Evolutionary conservation across 1,284 basidiomycete genomes (phyloP).

Genomic region (Ceratobasidium sp.): DNA sequence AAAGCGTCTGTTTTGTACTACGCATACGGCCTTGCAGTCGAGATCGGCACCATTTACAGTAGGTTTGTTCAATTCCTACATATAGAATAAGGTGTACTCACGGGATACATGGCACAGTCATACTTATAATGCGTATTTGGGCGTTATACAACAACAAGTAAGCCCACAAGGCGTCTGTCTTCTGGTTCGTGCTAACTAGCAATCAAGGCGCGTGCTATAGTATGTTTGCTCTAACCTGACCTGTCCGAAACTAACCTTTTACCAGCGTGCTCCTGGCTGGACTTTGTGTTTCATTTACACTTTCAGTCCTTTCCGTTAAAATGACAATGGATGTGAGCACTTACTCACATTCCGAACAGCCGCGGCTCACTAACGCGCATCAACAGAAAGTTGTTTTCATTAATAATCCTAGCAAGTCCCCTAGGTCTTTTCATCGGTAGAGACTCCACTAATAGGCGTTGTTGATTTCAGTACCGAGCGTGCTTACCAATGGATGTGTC

Average conservation of each 20-base stretch:
- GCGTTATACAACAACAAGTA: not conserved
- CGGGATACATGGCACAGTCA: not conserved
- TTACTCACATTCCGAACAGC: not conserved
- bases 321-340: not conserved
- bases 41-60: not conserved
- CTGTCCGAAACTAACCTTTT: not conserved
- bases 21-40: not conserved
- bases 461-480: not conserved
- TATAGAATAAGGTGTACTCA: not conserved
- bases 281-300: not conserved
- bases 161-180: not conserved
- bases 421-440: too few relatives aligned
- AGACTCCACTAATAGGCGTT: too few relatives aligned
- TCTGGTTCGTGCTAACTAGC: not conserved
- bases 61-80: not conserved
- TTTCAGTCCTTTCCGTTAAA: not conserved
- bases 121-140: not conserved
- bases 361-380: too few relatives aligned
- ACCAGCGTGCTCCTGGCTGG: not conserved
- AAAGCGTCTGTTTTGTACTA: not conserved
- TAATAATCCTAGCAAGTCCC: too few relatives aligned
- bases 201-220: not conserved
- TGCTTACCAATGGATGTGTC: constrained; percentile 21
- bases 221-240: not conserved
- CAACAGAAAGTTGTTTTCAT: too few relatives aligned